Evolutionary conservation across 805 yeast species (phyloP).

Genomic region (Candida vaughaniae): DNA sequence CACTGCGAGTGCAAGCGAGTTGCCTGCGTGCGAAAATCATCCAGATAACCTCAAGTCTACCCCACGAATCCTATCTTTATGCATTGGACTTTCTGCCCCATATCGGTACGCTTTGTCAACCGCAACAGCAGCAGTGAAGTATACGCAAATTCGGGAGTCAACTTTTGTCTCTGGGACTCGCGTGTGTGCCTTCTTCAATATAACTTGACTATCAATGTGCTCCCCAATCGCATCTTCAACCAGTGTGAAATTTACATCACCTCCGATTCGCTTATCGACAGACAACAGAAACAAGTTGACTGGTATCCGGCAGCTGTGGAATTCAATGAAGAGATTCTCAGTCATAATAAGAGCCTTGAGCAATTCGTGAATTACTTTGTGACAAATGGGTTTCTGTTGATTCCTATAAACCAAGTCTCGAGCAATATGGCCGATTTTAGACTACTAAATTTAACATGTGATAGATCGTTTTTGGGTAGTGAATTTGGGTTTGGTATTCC

Average conservation of each 20-base stretch:
- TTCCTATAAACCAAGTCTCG: constrained; percentile 18
- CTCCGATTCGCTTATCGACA: constrained; percentile 7
- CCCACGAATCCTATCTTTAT: no score
- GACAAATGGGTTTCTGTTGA: constrained; percentile 20
- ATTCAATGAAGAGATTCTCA: constrained; percentile 6
- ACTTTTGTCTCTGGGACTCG: constrained; percentile 1
- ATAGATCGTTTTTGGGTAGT: no score
- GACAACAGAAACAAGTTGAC: constrained; percentile 8
- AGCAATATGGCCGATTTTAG: constrained; percentile 1
- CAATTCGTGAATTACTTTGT: constrained; percentile 18
- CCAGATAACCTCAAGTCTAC: no score
- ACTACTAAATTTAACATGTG: constrained; percentile 3
- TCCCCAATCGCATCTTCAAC: constrained; percentile 11
- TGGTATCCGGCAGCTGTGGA: constrained; percentile 16
- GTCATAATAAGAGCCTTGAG: background rate
- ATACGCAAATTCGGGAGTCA: constrained; percentile 23
- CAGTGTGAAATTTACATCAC: constrained; percentile 12
- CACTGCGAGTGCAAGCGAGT: no score
- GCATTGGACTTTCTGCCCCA: constrained; percentile 21
- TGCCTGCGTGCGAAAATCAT: no score
- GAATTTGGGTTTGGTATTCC: no score
- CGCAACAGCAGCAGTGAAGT: constrained; percentile 9
- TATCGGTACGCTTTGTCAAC: constrained; percentile 21
- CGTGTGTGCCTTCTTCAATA: constrained; percentile 9
- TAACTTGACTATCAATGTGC: constrained; percentile 16